Base-by-base conservation (phyloP, 352 stramenopile species). In the Globisporangium barbulae region DNA sequence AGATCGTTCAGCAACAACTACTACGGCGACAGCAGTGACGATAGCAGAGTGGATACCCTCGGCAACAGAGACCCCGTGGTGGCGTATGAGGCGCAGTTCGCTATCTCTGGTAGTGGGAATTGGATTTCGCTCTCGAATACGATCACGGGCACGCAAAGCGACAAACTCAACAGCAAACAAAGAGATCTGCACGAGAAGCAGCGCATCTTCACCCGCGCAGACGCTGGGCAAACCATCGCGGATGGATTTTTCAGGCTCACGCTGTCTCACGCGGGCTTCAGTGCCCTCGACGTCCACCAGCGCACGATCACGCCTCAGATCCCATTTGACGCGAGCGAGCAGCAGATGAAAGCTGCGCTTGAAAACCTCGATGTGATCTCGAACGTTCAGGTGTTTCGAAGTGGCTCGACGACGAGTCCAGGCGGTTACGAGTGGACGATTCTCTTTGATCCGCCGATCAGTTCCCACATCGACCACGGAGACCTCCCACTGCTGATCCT, bases 361-460 rank as follows among this genome's bases (percentile, higher is more conserved):
- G 75, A 94, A 61, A 81, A 69, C 17, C 74, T 97, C n/a, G 82
- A 88, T 7, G 72, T 82, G 21, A 73, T 95, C 39, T 68, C 70
- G 19, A 68, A 64, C 63, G 85, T 89, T 0, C 79, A 89, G 28
- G 77, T 93, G 3, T 73, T 79, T 22, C 78, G 77, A 8, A 71
- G 67, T 15, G 53, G 22, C 7, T 64, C 76, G 17, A 49, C 55
- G 25, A 49, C 30, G 0, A 65, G 37, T 7, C 54, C 41, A 0
- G 74, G 80, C 19, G 72, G 66, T 47, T 75, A 79, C 19, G 75
- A 86, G 59, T 91, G 82, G 79, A 63, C 67, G 15, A 67, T 91
- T 21, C 31, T 88, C 25, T 91, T 90, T 17, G 83, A 91, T 65
- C 57, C 62, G 0, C 53, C 45, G 4, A 15, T 31, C 0, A 57